Evolutionary conservation across 129 eudicot species (phyloP).

Genomic region (Daucus carota): DH1_v3.0 NC_030384.2:42061001-42061500

Average conservation of each 20-base stretch:
- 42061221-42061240: neutral
- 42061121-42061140: neutral
- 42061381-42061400: too few relatives aligned
- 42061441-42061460: too few relatives aligned
- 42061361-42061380: too few relatives aligned
- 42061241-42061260: neutral
- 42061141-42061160: neutral
- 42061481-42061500: too few relatives aligned
- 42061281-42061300: neutral
- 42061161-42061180: neutral
- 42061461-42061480: neutral
- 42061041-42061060: neutral
- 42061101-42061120: neutral
- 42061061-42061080: neutral
- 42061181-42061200: neutral
- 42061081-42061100: neutral
- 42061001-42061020: neutral
- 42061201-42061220: neutral
- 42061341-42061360: too few relatives aligned
- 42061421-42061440: too few relatives aligned
- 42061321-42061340: too few relatives aligned
- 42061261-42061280: neutral
- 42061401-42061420: too few relatives aligned
- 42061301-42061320: too few relatives aligned
- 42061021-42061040: neutral